phyloP scores from a whole-genome alignment of 257 asterid genomes.

The Rhazya stricta region DNA sequence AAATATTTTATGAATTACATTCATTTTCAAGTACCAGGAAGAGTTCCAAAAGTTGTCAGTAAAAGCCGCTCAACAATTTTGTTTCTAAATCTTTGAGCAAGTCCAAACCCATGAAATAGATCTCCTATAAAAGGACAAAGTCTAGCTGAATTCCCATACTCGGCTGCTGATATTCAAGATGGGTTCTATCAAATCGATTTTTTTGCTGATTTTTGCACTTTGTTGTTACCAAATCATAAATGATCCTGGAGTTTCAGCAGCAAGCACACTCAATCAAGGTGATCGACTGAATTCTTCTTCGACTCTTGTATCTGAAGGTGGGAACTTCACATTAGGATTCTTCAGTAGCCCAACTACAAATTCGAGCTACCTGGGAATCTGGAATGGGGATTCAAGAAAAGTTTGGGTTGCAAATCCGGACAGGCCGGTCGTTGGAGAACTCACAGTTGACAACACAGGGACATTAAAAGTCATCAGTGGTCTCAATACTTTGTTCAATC shows the following conservation, averaged over 20 bases:
- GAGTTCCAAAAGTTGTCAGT: not conserved
- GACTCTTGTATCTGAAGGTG: constrained; percentile 28
- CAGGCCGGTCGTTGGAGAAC: constrained; percentile 15
- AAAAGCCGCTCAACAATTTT: not conserved
- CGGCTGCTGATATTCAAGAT: not conserved
- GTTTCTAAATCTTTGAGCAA: not conserved
- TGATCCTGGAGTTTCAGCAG: constrained; percentile 1
- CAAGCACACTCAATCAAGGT: constrained; percentile 28
- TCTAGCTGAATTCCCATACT: not conserved
- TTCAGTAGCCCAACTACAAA: constrained; percentile 16
- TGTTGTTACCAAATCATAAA: constrained; percentile 5
- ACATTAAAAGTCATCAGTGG: constrained; percentile 21
- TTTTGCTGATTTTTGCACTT: not conserved
- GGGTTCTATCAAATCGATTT: not conserved
- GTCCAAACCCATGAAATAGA: not conserved
- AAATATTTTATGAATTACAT: too few species aligned
- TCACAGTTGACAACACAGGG: constrained; percentile 28
- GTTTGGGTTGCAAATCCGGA: constrained; percentile 48
- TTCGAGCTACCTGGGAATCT: constrained; percentile 35
- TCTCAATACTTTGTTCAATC: constrained; percentile 14
- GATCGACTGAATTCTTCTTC: constrained; percentile 29
- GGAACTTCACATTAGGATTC: constrained; percentile 39
- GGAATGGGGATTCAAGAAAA: not conserved
- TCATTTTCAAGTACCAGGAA: too few species aligned
- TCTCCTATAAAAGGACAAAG: not conserved